Evolutionary conservation across 2,329 filamentous ascomycete genomes (phyloP).

Genomic region (Colletotrichum tanaceti): DNA sequence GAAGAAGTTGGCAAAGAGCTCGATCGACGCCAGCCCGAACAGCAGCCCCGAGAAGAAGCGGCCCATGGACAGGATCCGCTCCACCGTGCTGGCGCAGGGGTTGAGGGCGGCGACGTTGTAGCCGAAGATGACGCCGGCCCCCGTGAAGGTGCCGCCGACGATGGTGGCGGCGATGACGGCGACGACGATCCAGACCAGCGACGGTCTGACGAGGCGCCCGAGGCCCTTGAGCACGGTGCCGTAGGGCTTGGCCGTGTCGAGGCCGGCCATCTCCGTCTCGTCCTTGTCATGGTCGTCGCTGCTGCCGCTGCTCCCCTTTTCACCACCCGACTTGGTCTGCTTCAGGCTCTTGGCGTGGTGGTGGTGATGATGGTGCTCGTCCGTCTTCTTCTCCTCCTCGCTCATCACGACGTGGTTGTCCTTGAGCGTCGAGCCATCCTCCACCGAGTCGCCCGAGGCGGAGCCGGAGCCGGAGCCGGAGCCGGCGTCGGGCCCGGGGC

Average conservation of each 20-base stretch:
- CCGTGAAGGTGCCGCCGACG: slow-evolving; percentile 68
- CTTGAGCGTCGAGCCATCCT: slow-evolving; percentile 37
- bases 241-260: slow-evolving; percentile 40
- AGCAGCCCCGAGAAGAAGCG: slow-evolving; percentile 68
- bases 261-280: no score
- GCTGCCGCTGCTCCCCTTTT: slow-evolving; percentile 5
- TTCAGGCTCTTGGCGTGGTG: slow-evolving; percentile 13
- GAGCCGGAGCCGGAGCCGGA: no score
- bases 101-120: slow-evolving; percentile 68
- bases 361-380: slow-evolving; percentile 30
- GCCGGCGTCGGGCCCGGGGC: no score
- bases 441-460: slow-evolving; percentile 40
- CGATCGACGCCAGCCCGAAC: slow-evolving; percentile 69
- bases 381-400: slow-evolving; percentile 34
- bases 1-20: slow-evolving; percentile 68
- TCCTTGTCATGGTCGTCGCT: no score
- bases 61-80: slow-evolving; percentile 61
- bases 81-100: slow-evolving; percentile 60
- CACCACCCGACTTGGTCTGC: slow-evolving; percentile 19
- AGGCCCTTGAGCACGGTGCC: slow-evolving; percentile 41
- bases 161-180: slow-evolving; percentile 63
- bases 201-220: slow-evolving; percentile 47
- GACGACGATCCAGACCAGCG: slow-evolving; percentile 53
- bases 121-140: slow-evolving; percentile 69
- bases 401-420: slow-evolving; percentile 16